Evolutionary conservation across 805 yeast genomes (phyloP), one percentile per base, ranked within the genome.

Genomic region (Dipodascus albidus): DNA sequence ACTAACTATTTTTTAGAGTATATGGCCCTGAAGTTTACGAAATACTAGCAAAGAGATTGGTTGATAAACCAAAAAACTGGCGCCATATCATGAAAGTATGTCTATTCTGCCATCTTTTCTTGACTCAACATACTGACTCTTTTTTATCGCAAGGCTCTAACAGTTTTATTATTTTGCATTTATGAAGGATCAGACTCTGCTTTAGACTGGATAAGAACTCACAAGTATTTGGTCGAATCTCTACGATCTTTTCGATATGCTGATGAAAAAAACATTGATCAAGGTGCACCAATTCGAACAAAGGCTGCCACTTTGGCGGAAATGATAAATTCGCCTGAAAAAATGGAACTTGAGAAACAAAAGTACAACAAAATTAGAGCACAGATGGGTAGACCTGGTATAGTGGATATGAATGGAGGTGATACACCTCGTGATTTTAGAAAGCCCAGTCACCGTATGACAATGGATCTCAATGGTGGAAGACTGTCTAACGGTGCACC

Each of bases 201-300:
- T 42, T 23, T 54, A 17, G 52, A 44, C 14, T 62, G 65, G 66
- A 48, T 59, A 23, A 53, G 53, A 3, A 31, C 35, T 1, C 51
- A 54, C 42, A 31, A 23, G 23, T 17, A 20, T 42, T 47, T 58
- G 11, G 41, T 63, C 15, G 42, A 47, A 33, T 33, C 20, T 8
- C 56, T 63, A 42, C 23, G 23, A 17, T 27, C 38, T 4, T 56
- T 57, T 53, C 42, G 52, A 33, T 56, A 54, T 49, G 11, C 57
- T 3, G 62, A 58, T 53, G 50, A 57, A 3, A 53, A 57, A 42
- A 62, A 65, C 49, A 58, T 62, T 14, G 70, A 67, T 52, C 68
- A 62, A 53, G 70, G 70, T 19, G 59, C 55, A 3, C 59, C 66
- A 15, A 63, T 66, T 31, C 57, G 69, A 3, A 61, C 66, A 3